Evolutionary conservation across 2,329 filamentous ascomycete species (phyloP), one percentile per base, ranked within the genome.

Genomic region (Hypoxylon sp.): DNA sequence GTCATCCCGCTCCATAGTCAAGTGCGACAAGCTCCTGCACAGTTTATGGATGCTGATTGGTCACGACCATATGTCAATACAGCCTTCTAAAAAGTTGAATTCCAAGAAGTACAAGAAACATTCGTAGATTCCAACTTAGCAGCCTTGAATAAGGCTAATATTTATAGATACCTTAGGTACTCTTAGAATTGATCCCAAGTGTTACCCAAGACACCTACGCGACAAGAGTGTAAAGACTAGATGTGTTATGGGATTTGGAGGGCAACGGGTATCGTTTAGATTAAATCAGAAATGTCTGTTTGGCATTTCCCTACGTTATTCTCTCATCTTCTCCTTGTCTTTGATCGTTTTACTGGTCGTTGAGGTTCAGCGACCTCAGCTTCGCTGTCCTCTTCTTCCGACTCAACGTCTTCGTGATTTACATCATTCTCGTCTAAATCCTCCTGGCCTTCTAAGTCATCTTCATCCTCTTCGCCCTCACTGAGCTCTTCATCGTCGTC

Each of bases 341-440:
- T 78, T 32, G 77, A 76, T 48, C 78, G 77, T 75, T 83, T 84
- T 68, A 80, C 79, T 67, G 84, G 73, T 75, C 81, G 76, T 47
- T 85, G 84, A 53, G 84, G 83, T 46, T 81, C 83, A 8, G 82
- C 80, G 11, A 64, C 69, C 70, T 86, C 84, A 17, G 79, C 80
- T 53, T 87, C 85, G 59, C 83, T 86, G 66, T 84, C 84, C 35
- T 85, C 87, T 8, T 87, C 87, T 66, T 90, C 89, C 6, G 85
- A 86, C 57, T 87, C 85, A 32, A 85, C 82, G 57, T 91, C 89
- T 37, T 88, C 85, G 60, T 89, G 85, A 50, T 88, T 82, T 2
- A 87, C 87, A 65, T 90, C 87, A 17, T 89, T 86, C 66, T 88
- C 87, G 21, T 89, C 86, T 1, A 88, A 77, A 0, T 81, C 82